Evolutionary conservation across 192 early-diverging fungal species (phyloP), one percentile per base, ranked within the genome.

Genomic region (Coemansia sp.): DNA sequence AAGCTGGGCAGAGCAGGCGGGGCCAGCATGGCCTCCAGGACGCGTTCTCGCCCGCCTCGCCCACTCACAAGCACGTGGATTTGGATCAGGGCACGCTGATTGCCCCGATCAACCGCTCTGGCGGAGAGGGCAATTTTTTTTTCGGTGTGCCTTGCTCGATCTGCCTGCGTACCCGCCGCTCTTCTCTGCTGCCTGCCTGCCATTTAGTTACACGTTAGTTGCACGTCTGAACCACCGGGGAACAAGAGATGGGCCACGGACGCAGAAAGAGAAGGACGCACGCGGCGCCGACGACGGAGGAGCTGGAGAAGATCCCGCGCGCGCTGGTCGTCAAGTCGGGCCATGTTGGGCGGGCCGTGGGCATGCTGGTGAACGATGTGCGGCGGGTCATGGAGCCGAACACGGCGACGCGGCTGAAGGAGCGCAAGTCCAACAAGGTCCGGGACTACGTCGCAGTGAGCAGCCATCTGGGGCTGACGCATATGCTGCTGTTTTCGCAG

Each of bases 311-410:
- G 42, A 56, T 76, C 12, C 94, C 94, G 17, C 82, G 85, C 56
- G 83, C 87, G 49, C 91, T 99, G 66, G 96, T 99, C 19, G 89
- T 97, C 47, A 85, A 87, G 43, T 87, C 92, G 3, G 96, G 96
- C 11, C 37, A 59, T 9, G 89, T 92, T 8, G 90, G 91, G 1
- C 67, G 67, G 30, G 71, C 85, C n/a, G 85, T 94, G 10, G 55
- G 79, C 12, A 79, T 79, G 8, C 80, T 99, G 10, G 91, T 94
- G 17, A 58, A 51, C 27, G 92, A 99, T 66, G 70, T 93, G 27
- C 82, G 96, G 22, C 77, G 68, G 34, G 77, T 90, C 23, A 91
- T 99, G 87, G 90, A 96, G 72, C 96, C 96, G 11, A 86, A 96
- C 70, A 99, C 96, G 16, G 96, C 96, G 3, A 68, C 74, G 10